Base-by-base conservation (phyloP, 805 yeast species). In the Ogataea minuta region DNA sequence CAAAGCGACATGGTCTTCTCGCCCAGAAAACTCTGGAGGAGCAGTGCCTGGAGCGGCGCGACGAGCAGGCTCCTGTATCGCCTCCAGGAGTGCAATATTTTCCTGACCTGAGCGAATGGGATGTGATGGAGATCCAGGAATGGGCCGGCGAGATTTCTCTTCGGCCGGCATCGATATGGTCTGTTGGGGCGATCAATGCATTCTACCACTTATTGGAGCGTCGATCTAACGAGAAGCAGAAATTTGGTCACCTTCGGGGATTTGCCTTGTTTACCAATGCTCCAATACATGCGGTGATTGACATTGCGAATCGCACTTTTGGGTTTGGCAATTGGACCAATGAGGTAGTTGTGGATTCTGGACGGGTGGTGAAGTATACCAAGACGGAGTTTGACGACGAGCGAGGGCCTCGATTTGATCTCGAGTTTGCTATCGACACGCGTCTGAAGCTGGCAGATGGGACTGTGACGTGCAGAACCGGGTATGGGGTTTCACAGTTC, bases 251-350 rank as follows among this genome's bases (percentile, higher is more conserved):
- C 4, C 19, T 19, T n/a, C 16, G 46, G 25, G 31, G 37, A 12
- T 31, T 24, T 19, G 39, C 38, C 28, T 37, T 48, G 31, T 53
- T 52, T 32, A 39, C 46, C 15, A 41, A 47, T 15, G 42, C 61
- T 7, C 48, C 57, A 5, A 24, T 52, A 17, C 27, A 39, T 14
- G 44, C 43, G 14, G 39, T 70, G 15, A 50, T 70, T 13, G 54
- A 52, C 7, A 39, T 67, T 17, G 76, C 77, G 0, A 77, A 77
- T 47, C 63, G 57, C n/a, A 56, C 66, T 7, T 75, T 74, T 60
- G 81, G 81, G 2, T 70, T 62, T 49, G 57, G 67, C 41, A 79
- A 77, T 23, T 77, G 82, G 82, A 60, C 67, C 4, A 63, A 70
- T 2, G 57, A 55, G 23, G 53, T 74, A 4, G 28, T 63, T 9